These are phyloP conservation scores for Dendrocalamus latiflorus DNA, from an alignment of 202 grass and related monocot genomes.

Conservation along the genomic window DNA sequence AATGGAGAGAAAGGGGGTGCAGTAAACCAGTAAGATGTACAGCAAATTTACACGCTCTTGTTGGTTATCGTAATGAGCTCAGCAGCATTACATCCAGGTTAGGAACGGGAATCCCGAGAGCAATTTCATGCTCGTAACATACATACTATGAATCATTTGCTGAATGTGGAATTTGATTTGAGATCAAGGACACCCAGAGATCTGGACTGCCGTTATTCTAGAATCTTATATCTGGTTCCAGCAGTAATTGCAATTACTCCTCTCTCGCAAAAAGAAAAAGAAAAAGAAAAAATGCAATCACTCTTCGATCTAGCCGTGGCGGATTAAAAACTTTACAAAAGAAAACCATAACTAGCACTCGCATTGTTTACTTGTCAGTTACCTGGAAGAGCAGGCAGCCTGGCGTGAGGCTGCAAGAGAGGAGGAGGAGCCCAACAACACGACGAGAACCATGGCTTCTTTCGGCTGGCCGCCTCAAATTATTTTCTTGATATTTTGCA, in stretches of 20 bases:
- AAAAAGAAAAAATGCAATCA: too few relatives aligned
- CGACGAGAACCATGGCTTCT: slow-evolving; percentile 23
- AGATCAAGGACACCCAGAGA: too few relatives aligned
- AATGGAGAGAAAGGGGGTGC: neutral
- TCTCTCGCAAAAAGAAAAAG: too few relatives aligned
- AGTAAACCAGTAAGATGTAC: neutral
- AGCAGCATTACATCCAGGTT: neutral
- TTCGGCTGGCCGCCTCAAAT: neutral
- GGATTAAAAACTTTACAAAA: neutral
- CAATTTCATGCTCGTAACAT: too few relatives aligned
- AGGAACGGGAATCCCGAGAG: neutral
- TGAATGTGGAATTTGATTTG: neutral
- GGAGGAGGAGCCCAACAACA: slow-evolving; percentile 13
- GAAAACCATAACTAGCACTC: neutral
- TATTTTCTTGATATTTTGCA: too few relatives aligned
- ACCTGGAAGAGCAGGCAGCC: slow-evolving; percentile 26
- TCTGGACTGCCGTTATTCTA: too few relatives aligned
- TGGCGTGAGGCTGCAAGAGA: neutral
- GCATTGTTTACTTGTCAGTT: neutral
- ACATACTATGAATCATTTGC: too few relatives aligned
- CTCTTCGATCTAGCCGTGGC: neutral
- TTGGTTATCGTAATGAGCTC: neutral
- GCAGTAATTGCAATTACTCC: too few relatives aligned
- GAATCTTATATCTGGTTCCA: too few relatives aligned
- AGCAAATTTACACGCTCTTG: neutral